phyloP scores from a whole-genome alignment of 176 grass and related monocot genomes.

The Lolium multiflorum region DNA sequence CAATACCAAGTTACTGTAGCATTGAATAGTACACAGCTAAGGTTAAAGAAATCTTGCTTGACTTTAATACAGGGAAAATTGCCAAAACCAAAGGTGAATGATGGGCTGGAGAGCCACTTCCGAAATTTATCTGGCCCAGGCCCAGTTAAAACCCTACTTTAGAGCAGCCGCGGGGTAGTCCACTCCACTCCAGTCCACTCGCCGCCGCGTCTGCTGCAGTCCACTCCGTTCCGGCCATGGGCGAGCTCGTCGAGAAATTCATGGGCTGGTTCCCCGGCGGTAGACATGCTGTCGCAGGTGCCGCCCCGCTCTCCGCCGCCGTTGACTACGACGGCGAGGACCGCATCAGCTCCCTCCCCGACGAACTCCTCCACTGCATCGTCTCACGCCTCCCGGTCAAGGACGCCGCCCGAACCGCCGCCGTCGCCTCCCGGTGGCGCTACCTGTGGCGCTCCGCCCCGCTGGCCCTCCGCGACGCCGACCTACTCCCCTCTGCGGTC shows the following conservation, averaged over 20 bases:
- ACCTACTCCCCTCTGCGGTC: not conserved
- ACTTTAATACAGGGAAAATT: no score
- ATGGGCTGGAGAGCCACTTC: no score
- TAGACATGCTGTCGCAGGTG: not conserved
- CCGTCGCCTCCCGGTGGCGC: conserved; percentile 15
- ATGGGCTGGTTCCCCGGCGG: conserved; percentile 9
- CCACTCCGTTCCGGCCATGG: conserved; percentile 13
- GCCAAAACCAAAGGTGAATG: no score
- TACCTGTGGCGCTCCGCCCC: not conserved
- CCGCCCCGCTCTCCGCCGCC: not conserved
- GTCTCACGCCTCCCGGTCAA: conserved; percentile 8
- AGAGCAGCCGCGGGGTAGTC: not conserved
- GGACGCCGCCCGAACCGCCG: not conserved
- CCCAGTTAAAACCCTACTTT: no score
- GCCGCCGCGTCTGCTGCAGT: no score
- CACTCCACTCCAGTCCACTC: not conserved
- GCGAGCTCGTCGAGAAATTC: not conserved
- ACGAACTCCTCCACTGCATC: conserved; percentile 1
- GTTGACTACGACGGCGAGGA: conserved; percentile 8
- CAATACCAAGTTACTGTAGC: no score
- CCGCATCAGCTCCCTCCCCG: not conserved
- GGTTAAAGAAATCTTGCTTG: no score
- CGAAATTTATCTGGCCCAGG: no score
- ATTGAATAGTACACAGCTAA: no score
- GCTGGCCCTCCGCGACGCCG: conserved; percentile 3